Conservation (phyloP, 495 filamentous ascomycete genomes). For the Hypoxylon lenormandii region DNA sequence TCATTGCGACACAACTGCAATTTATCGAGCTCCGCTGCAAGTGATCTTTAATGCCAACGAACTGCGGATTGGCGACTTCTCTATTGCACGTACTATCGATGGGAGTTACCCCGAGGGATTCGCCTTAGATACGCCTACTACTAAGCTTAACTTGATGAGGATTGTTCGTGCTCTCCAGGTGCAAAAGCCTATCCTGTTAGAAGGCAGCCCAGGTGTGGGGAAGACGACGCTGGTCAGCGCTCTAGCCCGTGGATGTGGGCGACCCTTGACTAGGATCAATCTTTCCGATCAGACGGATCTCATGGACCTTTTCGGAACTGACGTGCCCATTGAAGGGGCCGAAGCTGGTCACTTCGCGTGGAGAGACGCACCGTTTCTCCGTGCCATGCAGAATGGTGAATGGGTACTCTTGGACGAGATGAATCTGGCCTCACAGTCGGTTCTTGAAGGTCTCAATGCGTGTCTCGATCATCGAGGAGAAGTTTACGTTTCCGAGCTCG, state of each 20-base stretch:
- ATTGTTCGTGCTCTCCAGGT: constrained; percentile 90
- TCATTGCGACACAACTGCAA: constrained; percentile 67
- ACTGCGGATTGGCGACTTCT: constrained; percentile 78
- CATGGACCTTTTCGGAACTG: constrained; percentile 96
- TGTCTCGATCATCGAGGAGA: constrained; percentile 97
- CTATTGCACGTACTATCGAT: constrained; percentile 64
- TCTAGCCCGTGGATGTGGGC: constrained; percentile 79
- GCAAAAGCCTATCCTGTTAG: constrained; percentile 88
- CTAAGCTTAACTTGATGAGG: constrained; percentile 86
- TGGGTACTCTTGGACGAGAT: constrained; percentile 99
- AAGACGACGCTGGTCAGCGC: constrained; percentile 94
- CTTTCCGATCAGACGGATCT: constrained; percentile 97
- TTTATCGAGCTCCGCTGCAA: constrained; percentile 70
- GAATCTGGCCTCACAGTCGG: constrained; percentile 97
- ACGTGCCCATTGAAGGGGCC: constrained; percentile 91
- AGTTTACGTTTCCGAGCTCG: constrained; percentile 93
- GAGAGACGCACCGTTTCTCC: constrained; percentile 94
- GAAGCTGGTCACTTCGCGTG: constrained; percentile 89
- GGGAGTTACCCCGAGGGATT: constrained; percentile 70
- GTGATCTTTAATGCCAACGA: constrained; percentile 59
- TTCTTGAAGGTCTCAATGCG: constrained; percentile 95
- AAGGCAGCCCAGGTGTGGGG: constrained; percentile 95
- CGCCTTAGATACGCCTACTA: constrained; percentile 88
- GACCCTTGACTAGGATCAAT: constrained; percentile 90
- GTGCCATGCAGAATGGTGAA: constrained; percentile 92